Evolutionary conservation across 805 yeast genomes (phyloP).

Genomic region (Kluyveromyces nonfermentans): DNA sequence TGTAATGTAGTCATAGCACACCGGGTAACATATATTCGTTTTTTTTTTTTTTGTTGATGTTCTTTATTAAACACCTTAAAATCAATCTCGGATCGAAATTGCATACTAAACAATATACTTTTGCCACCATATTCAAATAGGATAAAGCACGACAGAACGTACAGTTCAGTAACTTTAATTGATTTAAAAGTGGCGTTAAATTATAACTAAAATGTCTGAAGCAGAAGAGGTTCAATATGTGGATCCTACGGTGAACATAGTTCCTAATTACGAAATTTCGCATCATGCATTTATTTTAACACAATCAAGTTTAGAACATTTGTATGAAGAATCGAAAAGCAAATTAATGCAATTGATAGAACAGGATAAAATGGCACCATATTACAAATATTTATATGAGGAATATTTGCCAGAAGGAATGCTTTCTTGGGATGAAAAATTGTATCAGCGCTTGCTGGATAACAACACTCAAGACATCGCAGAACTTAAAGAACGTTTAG

Average conservation of each 20-base stretch:
- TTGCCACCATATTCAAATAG: neutral
- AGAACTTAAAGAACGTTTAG: slow-evolving; percentile 36
- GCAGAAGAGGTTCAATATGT: slow-evolving; percentile 16
- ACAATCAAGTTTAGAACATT: slow-evolving; percentile 29
- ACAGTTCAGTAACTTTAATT: neutral
- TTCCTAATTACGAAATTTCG: slow-evolving; percentile 80
- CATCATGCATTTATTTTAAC: slow-evolving; percentile 63
- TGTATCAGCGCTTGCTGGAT: slow-evolving; percentile 42
- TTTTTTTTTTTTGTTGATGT: neutral
- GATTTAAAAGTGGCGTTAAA: neutral
- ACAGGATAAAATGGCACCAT: slow-evolving; percentile 66
- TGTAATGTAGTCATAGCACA: neutral
- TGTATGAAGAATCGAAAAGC: slow-evolving; percentile 35
- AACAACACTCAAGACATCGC: slow-evolving; percentile 49
- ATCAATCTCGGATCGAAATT: neutral
- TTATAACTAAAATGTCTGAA: slow-evolving; percentile 7
- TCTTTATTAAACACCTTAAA: neutral
- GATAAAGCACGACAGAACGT: neutral
- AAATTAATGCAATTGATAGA: slow-evolving; percentile 47
- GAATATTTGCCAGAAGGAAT: slow-evolving; percentile 29
- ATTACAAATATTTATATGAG: slow-evolving; percentile 58
- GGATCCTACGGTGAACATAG: slow-evolving; percentile 31
- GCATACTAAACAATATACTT: neutral
- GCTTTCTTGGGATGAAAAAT: slow-evolving; percentile 49
- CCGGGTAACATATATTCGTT: neutral